A percentile compares a stretch with the other conserved stretches of the same genome.
phyloP scores from a whole-genome alignment of 129 eudicot species.

The Lactuca saligna region DNA sequence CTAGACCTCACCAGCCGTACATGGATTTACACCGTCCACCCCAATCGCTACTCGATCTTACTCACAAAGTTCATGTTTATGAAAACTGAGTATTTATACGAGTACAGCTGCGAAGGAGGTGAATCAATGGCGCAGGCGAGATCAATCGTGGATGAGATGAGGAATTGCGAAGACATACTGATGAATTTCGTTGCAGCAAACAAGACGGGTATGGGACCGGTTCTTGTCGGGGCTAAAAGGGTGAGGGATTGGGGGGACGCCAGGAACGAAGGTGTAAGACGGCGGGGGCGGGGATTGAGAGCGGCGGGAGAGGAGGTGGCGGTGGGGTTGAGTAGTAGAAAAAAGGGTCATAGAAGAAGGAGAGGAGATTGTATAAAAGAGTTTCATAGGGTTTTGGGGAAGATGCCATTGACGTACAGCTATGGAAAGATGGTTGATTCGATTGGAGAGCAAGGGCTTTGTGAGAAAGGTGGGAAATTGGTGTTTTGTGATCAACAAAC shows the following conservation, averaged over 20 bases:
- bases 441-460: conserved; percentile 84
- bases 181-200: conserved; percentile 88
- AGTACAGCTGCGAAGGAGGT: conserved; percentile 51
- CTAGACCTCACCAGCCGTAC: conserved; percentile 40
- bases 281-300: conserved; percentile 1
- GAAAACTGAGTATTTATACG: conserved; percentile 43
- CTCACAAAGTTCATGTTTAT: conserved; percentile 74
- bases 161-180: conserved; percentile 87
- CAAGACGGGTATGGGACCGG: conserved; percentile 41
- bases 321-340: conserved; percentile 75
- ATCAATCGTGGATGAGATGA: conserved; percentile 56
- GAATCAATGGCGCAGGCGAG: conserved; percentile 44
- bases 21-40: conserved; percentile 86
- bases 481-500: conserved; percentile 70
- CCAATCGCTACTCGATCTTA: conserved; percentile 66
- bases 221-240: conserved; percentile 60
- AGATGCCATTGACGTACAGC: conserved; percentile 75
- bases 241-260: conserved; percentile 94
- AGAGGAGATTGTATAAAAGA: conserved; percentile 83
- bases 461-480: conserved; percentile 68
- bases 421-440: conserved; percentile 73
- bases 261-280: conserved; percentile 57
- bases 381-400: conserved; percentile 78
- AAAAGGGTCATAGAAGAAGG: conserved; percentile 78
- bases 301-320: conserved; percentile 30